Conservation (phyloP, 306 rosid genomes). For the Cicer yamashitae region DNA sequence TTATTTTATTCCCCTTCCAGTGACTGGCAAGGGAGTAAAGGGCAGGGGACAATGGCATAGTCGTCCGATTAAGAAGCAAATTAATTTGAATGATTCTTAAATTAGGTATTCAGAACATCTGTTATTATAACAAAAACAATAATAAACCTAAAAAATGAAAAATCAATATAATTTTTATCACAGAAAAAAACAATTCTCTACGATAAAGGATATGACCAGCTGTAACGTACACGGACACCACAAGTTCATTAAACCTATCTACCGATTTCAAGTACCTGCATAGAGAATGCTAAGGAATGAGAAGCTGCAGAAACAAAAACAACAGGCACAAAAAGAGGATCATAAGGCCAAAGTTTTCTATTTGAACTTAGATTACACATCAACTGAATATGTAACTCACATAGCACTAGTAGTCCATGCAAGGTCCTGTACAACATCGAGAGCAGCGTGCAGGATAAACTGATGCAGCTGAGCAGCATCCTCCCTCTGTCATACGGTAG, state of each 20-base stretch:
- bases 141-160: not conserved
- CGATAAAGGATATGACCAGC: conserved; percentile 95
- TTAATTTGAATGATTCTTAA: not conserved
- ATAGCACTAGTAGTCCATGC: conserved; percentile 99
- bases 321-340: conserved; percentile 2
- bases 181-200: conserved; percentile 21
- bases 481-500: conserved; percentile 71
- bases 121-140: conserved; percentile 27
- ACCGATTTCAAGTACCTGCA: conserved; percentile 94
- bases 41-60: conserved; percentile 16
- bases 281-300: conserved; percentile 39
- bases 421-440: conserved; percentile 96
- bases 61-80: conserved; percentile 9
- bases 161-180: conserved; percentile 1
- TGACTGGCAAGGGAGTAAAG: conserved; percentile 12
- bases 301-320: conserved; percentile 19
- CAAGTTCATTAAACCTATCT: conserved; percentile 89
- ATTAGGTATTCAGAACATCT: conserved; percentile 14
- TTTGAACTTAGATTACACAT: not conserved
- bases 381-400: conserved; percentile 53
- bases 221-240: conserved; percentile 92
- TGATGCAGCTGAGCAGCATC: conserved; percentile 98
- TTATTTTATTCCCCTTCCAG: conserved; percentile 24
- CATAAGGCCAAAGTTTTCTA: not conserved
- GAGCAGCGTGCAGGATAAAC: conserved; percentile 91